Evolutionary conservation across 2,329 filamentous ascomycete species (phyloP), one percentile per base, ranked within the genome.

Genomic region (Xylariales sp.): DNA sequence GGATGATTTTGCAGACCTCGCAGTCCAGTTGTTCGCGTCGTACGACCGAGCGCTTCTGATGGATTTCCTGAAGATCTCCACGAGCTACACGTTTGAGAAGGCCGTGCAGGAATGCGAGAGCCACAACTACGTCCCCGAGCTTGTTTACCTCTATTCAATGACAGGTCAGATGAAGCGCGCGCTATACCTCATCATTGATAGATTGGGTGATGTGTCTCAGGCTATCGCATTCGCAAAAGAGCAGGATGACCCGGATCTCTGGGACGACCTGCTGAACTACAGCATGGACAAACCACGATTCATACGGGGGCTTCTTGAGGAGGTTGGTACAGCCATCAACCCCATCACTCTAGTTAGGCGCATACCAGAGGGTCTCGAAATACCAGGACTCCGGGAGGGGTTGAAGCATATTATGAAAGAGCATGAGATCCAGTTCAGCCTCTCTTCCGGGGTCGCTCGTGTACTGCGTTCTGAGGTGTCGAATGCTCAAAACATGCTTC

Each of bases 231-330:
- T 98, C 54, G 90, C 89, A 38, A 96, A 96, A 60, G 84, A 90
- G 44, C 89, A 97, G 56, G 83, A 93, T 46, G 90, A 96, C 52
- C 81, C 83, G 0, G 90, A 96, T 50, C 73, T 98, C 0, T 98
- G 93, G 93, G 86, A 95, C 47, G 90, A 97, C 54, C 72, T 98
- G 6, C 76, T 98, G 5, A 81, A 91, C 50, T 97, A 97, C 61
- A 91, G 86, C 43, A 97, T 98, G 93, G 89, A 96, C 64, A 95
- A 96, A 56, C 93, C 93, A 1, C 80, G 80, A 28, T 98, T 98
- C 64, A 97, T 98, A 49, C 83, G 88, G 11, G 90, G 87, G 0
- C 69, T 98, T 4, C 77, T 98, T 0, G 88, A 95, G 53, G 88
- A 97, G 64, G 91, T 95, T 2, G 93, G 93, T 24, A 97, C 90